Evolutionary conservation across 345 rosid genomes (phyloP), one percentile per base, ranked within the genome.

Genomic region (Citropsis articulata): DNA sequence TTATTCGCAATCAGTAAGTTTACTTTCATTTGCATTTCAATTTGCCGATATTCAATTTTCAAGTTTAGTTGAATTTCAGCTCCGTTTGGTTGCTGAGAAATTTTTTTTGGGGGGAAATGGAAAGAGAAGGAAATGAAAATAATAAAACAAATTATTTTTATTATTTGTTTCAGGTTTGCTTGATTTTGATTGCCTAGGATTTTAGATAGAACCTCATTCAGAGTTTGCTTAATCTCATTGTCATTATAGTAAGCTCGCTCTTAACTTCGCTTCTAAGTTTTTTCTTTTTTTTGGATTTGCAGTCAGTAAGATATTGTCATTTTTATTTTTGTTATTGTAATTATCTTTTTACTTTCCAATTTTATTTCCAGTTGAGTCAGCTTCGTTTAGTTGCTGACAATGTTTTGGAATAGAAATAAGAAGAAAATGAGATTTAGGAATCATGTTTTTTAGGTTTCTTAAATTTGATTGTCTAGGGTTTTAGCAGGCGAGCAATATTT

Each of bases 161-260:
- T 13, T 45, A 13, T 45, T n/a, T 48, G 65, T 45, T 63, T 6
- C 33, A 31, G 14, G n/a, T 33, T 27, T 50, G 40, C 69, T 40
- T 22, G 61, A 30, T 64, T 75, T 63, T 75, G 70, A 75, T 28
- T 64, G 28, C 30, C 48, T 64, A 63, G 62, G 70, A 42, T 75
- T 75, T 75, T 75, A 30, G 62, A 14, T 64, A 21, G 19, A 22
- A 71, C 50, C 4, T 18, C 27, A 18, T 22, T 72, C 18, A 55
- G 30, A 22, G 35, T 19, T 45, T 14, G 59, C 22, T 27, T 31
- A 50, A 71, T 25, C 4, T 19, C 48, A 28, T 56, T 72, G 75
- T 12, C 13, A 16, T 7, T 57, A 10, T 50, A 33, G 18, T 56
- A 9, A 12, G 63, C 57, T 53, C 57, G 57, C 57, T 53, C 6